Evolutionary conservation across 208 protist species (phyloP).

Genomic region (Strigomonas oncopelti): DNA sequence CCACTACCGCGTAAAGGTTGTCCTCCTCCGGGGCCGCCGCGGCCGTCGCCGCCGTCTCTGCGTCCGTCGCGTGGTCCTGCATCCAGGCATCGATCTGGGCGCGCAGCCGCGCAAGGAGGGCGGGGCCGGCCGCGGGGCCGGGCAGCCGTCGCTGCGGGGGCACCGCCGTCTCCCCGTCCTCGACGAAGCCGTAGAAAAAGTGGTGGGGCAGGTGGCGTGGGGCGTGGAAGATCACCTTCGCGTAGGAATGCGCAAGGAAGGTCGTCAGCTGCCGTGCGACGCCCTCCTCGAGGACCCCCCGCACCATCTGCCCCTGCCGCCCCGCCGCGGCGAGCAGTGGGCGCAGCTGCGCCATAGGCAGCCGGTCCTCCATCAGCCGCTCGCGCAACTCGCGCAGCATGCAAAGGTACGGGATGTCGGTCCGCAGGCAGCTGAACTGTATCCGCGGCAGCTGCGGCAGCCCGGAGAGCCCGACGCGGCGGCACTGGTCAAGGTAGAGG

Average conservation of each 20-base stretch:
- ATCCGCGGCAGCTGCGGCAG: constrained; percentile 21
- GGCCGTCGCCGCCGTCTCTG: neutral
- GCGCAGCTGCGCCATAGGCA: constrained; percentile 5
- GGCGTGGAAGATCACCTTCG: constrained; percentile 9
- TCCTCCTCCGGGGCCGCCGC: constrained; percentile 1
- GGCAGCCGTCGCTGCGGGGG: neutral
- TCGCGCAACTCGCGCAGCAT: constrained; percentile 47
- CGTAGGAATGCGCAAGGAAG: constrained; percentile 13
- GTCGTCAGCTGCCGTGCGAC: constrained; percentile 6
- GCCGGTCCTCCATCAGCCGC: constrained; percentile 14
- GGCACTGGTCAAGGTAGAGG: constrained; percentile 35
- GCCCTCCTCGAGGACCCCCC: neutral
- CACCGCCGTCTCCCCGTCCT: constrained; percentile 1
- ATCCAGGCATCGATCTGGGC: neutral
- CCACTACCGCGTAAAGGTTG: constrained; percentile 3
- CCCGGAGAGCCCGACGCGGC: constrained; percentile 16
- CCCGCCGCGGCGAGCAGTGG: neutral
- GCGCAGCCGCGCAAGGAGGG: neutral
- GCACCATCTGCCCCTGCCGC: neutral
- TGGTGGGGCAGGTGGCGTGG: neutral
- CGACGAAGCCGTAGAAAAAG: constrained; percentile 19
- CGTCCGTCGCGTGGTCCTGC: neutral
- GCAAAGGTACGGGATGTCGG: constrained; percentile 34
- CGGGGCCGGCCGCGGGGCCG: neutral
- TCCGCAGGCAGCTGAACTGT: constrained; percentile 41